Conservation (phyloP, 225 moss, liverwort and hornwort species). For the Thuidium tamariscinum region DNA sequence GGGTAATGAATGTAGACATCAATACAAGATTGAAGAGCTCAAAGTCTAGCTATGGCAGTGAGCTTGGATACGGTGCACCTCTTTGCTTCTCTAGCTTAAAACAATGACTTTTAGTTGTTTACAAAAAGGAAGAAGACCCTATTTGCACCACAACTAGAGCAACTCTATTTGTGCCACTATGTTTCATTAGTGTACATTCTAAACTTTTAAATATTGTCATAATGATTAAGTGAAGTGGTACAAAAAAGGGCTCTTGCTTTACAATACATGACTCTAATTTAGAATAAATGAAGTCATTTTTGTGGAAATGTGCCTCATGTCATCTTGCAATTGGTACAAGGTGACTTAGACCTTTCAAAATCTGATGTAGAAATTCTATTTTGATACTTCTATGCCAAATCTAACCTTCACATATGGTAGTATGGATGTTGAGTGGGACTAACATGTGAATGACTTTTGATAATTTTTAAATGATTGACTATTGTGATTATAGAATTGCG, state of each 20-base stretch:
- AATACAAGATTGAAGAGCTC: background rate
- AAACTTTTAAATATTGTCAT: rapidly evolving
- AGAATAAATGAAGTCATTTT: background rate
- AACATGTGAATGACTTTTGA: too few species aligned
- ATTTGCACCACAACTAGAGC: background rate
- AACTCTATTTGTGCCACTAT: rapidly evolving
- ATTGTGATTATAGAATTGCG: rapidly evolving
- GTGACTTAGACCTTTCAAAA: background rate
- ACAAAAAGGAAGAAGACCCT: background rate
- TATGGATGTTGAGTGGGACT: background rate
- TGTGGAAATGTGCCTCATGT: background rate
- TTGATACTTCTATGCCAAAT: background rate
- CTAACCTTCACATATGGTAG: rapidly evolving
- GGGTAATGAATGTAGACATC: background rate
- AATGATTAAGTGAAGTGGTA: rapidly evolving
- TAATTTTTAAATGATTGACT: background rate
- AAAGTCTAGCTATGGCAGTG: background rate
- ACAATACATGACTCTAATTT: background rate
- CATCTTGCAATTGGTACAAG: background rate
- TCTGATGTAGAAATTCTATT: background rate
- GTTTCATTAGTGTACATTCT: background rate
- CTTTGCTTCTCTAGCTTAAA: background rate
- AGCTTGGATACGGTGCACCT: background rate
- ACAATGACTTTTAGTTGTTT: background rate
- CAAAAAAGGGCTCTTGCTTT: background rate